phyloP scores from a whole-genome alignment of 257 asterid species.

The Nicotiana attenuata region DNA sequence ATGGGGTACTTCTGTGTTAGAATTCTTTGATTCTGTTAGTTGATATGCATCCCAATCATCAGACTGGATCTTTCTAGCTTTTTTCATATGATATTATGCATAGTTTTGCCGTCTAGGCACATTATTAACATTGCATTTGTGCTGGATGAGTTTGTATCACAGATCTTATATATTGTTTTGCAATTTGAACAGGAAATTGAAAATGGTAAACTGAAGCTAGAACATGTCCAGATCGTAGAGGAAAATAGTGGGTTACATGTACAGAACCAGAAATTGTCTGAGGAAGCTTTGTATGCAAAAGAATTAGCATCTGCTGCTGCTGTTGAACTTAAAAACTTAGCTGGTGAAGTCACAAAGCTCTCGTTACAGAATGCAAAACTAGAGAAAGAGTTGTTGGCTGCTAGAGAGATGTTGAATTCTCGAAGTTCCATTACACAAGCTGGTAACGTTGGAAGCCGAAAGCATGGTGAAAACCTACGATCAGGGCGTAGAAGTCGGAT shows the following conservation, averaged over 20 bases:
- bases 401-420: constrained; percentile 54
- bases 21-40: constrained; percentile 4
- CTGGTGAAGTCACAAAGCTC: constrained; percentile 92
- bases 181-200: constrained; percentile 64
- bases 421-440: constrained; percentile 40
- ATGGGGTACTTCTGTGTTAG: neutral
- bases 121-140: neutral
- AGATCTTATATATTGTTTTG: neutral
- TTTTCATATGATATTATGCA: neutral
- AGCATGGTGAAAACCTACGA: constrained; percentile 50
- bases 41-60: neutral
- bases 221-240: constrained; percentile 66
- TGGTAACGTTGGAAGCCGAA: constrained; percentile 48
- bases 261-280: constrained; percentile 84
- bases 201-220: constrained; percentile 74
- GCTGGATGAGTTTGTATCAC: neutral
- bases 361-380: constrained; percentile 75
- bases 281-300: constrained; percentile 97
- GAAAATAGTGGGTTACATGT: constrained; percentile 83
- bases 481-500: constrained; percentile 58
- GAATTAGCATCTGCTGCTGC: constrained; percentile 99
- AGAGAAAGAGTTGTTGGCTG: constrained; percentile 67
- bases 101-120: neutral
- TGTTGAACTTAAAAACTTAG: constrained; percentile 80
- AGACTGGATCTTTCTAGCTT: neutral